Percentiles rank a stretch among this genome's conserved stretches.
These are phyloP conservation scores for Phaffia australis DNA, from an alignment of 768 basidiomycete genomes.

Conservation along the genomic window DNA sequence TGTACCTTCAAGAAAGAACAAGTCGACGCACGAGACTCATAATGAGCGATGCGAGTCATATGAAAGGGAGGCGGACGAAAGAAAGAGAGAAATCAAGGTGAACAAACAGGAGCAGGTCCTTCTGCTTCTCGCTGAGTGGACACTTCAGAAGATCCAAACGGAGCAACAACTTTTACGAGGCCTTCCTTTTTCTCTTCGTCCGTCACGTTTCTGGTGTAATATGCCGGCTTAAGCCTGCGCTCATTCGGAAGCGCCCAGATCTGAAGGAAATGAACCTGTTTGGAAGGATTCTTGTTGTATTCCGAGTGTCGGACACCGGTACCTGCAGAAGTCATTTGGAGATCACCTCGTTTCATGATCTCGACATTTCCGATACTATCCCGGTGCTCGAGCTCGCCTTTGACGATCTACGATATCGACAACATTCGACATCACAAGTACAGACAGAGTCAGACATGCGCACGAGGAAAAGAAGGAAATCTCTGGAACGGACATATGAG, in stretches of 20 bases:
- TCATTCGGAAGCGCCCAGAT: slow-evolving; percentile 55
- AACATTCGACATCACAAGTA: too few relatives aligned
- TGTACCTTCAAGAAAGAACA: slow-evolving; percentile 28
- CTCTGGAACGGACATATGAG: slow-evolving; percentile 10
- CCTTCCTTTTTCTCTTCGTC: slow-evolving; percentile 70
- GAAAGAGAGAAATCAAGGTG: not conserved
- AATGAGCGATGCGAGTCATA: too few relatives aligned
- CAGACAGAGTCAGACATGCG: too few relatives aligned
- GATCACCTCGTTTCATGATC: slow-evolving; percentile 71
- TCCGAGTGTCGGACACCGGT: slow-evolving; percentile 69
- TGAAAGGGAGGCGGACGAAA: too few relatives aligned
- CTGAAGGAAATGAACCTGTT: slow-evolving; percentile 34
- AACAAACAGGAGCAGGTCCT: slow-evolving; percentile 62
- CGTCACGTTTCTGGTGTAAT: slow-evolving; percentile 76
- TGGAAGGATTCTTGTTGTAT: not conserved
- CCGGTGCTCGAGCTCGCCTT: slow-evolving; percentile 41
- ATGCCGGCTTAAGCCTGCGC: slow-evolving; percentile 54
- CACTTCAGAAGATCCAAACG: slow-evolving; percentile 52
- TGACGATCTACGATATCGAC: not conserved
- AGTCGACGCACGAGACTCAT: slow-evolving; percentile 27
- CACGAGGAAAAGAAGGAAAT: not conserved
- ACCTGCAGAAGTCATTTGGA: slow-evolving; percentile 86
- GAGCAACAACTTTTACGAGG: slow-evolving; percentile 66
- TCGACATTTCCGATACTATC: slow-evolving; percentile 90
- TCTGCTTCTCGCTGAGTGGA: slow-evolving; percentile 50